Evolutionary conservation across 352 stramenopile genomes (phyloP).

Genomic region (Globisporangium megalacanthum): DNA sequence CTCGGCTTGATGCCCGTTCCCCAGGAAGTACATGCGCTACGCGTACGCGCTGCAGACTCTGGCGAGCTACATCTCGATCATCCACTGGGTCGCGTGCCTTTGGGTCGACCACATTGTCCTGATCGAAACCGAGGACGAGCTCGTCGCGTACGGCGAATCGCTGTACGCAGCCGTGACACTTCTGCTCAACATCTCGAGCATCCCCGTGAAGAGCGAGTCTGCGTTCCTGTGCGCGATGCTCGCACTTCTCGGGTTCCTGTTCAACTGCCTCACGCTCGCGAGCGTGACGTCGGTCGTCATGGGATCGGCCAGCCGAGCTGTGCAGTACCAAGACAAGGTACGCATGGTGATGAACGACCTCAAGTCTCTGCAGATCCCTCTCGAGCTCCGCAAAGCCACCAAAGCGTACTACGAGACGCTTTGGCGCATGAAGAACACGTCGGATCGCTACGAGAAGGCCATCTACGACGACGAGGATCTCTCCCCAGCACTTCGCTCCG

Average conservation of each 20-base stretch:
- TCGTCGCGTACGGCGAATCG: slow-evolving; percentile 42
- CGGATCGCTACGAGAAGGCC: slow-evolving; percentile 55
- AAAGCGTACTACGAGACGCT: slow-evolving; percentile 63
- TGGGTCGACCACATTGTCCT: slow-evolving; percentile 35
- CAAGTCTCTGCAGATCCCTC: slow-evolving; percentile 48
- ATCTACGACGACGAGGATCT: slow-evolving; percentile 70
- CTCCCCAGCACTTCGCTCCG: slow-evolving; percentile 39
- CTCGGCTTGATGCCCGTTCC: not conserved
- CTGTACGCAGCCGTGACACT: slow-evolving; percentile 39
- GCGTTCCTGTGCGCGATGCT: slow-evolving; percentile 35
- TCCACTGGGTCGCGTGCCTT: slow-evolving; percentile 59
- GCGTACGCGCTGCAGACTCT: slow-evolving; percentile 53
- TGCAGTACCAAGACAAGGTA: slow-evolving; percentile 63
- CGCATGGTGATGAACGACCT: slow-evolving; percentile 57
- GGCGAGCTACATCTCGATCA: slow-evolving; percentile 45
- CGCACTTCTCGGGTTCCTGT: slow-evolving; percentile 40
- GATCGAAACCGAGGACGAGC: slow-evolving; percentile 22
- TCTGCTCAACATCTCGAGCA: slow-evolving; percentile 44
- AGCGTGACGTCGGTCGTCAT: slow-evolving; percentile 51
- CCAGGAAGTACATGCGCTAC: slow-evolving; percentile 61
- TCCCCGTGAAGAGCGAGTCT: slow-evolving; percentile 28
- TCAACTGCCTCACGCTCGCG: slow-evolving; percentile 42
- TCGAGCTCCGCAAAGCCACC: slow-evolving; percentile 41
- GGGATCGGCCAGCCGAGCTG: slow-evolving; percentile 33
- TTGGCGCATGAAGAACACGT: slow-evolving; percentile 66